Percentiles rank a stretch among this genome's conserved stretches.
Conservation (phyloP, 2,329 filamentous ascomycete genomes). For the Pseudocercospora macadamiae region DNA sequence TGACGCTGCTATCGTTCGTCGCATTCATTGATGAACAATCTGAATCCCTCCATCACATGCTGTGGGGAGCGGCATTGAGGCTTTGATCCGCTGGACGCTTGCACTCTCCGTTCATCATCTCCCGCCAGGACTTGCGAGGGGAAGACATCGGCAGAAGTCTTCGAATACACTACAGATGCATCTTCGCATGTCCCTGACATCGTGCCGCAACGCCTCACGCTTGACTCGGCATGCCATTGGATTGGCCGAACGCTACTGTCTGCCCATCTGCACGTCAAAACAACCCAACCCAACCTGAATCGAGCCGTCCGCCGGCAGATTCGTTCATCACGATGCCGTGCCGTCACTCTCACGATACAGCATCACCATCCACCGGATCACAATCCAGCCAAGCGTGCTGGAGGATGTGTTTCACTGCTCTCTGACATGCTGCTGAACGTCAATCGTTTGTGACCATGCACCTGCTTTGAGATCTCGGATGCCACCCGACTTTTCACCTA, state of each 20-base stretch:
- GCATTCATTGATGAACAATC: too few species aligned
- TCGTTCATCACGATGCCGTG: too few species aligned
- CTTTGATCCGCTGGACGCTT: background rate
- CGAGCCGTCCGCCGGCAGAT: background rate
- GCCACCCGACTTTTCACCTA: too few species aligned
- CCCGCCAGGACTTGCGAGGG: background rate
- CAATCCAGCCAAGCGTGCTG: too few species aligned
- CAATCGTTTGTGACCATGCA: too few species aligned
- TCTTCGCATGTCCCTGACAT: background rate
- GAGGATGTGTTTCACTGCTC: too few species aligned
- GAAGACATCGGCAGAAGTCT: background rate
- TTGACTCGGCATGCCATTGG: background rate
- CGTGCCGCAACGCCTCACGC: background rate
- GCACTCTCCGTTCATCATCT: background rate
- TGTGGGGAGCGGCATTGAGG: too few species aligned
- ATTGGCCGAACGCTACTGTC: background rate
- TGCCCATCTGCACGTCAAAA: constrained; percentile 1
- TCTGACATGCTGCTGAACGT: too few species aligned
- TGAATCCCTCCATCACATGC: too few species aligned
- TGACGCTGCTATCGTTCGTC: too few species aligned
- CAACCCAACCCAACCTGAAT: background rate
- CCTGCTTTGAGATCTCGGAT: background rate
- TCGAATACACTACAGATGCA: background rate
- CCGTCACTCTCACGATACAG: too few species aligned
- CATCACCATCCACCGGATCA: too few species aligned